A percentile compares a stretch with the other conserved stretches of the same genome.
Evolutionary conservation across 2,329 filamentous ascomycete genomes (phyloP).

Genomic region (Cadophora sp.): DNA sequence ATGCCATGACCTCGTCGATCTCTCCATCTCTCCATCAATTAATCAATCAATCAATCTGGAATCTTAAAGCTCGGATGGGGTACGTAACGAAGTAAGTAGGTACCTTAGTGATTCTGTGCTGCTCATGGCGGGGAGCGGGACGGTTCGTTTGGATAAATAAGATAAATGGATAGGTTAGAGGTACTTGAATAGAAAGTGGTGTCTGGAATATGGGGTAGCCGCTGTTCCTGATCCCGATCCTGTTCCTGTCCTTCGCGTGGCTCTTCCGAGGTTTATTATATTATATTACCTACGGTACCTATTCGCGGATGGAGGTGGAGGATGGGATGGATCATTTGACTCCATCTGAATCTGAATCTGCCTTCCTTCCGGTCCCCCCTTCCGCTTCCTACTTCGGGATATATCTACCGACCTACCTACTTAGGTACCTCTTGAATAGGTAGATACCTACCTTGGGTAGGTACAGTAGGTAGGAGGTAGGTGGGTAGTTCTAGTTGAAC

Average conservation of each 20-base stretch:
- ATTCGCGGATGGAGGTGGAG: not conserved
- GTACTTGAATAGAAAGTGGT: not conserved
- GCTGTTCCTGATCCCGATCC: not conserved
- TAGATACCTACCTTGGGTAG: not conserved
- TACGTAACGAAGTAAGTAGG: not conserved
- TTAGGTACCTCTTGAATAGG: too few relatives aligned
- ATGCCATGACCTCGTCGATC: not conserved
- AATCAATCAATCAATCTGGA: constrained; percentile 10
- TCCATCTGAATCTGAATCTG: not conserved
- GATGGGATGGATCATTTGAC: constrained; percentile 13
- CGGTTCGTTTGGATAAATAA: constrained; percentile 10
- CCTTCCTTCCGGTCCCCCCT: constrained; percentile 8
- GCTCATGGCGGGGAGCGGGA: not conserved
- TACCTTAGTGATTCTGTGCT: not conserved
- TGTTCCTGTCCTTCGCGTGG: not conserved
- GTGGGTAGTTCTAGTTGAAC: not conserved
- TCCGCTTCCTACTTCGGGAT: constrained; percentile 7
- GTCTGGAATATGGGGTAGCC: constrained; percentile 6
- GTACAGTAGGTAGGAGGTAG: too few relatives aligned
- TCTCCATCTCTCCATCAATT: not conserved
- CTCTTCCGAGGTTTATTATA: not conserved
- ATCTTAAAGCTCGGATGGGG: not conserved
- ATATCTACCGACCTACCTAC: not conserved
- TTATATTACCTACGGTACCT: not conserved
- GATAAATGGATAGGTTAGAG: too few relatives aligned